Evolutionary conservation across 1,284 basidiomycete species (phyloP), one percentile per base, ranked within the genome.

Genomic region (Hemileia vastatrix): DNA sequence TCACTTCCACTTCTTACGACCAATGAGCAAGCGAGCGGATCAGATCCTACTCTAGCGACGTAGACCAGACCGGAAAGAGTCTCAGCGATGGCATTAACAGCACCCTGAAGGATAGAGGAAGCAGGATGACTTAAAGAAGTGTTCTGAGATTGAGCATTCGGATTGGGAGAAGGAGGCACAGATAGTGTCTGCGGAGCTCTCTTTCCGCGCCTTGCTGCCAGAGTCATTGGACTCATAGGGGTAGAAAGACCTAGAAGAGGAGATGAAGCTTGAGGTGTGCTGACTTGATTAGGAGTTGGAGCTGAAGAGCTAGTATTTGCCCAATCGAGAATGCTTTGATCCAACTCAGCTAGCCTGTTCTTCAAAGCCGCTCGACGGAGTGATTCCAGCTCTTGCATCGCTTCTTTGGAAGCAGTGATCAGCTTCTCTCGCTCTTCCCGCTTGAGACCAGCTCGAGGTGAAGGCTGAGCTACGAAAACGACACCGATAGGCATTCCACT

Each of bases 1-100:
- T 40, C 36, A 11, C 15, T 40, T 15, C 15, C 55, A 21, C 45
- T n/a, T 18, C 21, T 27, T 11, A 43, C 54, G 9, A 58, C 21
- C 15, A 57, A n/a, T 27, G 18, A n/a, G 43, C 62, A 64, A 3
- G 15, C n/a, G 8, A 64, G 19, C 5, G 60, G 56, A 47, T 27
- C 24, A 33, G 57, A 61, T 23, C 60, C 27, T 13, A 64, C 62
- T 19, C 48, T 43, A 4, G 62, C 62, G 13, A 64, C 36, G 44
- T 62, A 64, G 3, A 27, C 62, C 24, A 64, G 48, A 11, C 61
- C 62, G n/a, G n/a, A 4, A n/a, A 64, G 18, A 5, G 62, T 40
- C 15, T 27, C n/a, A 6, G 32, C 61, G 31, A 63, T 63, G 13
- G 23, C 62, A n/a, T 18, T 18, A 47, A 63, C 56, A 57, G 61